phyloP scores from a whole-genome alignment of 225 moss, liverwort and hornwort genomes.

The Sphagnum tenellum region DNA sequence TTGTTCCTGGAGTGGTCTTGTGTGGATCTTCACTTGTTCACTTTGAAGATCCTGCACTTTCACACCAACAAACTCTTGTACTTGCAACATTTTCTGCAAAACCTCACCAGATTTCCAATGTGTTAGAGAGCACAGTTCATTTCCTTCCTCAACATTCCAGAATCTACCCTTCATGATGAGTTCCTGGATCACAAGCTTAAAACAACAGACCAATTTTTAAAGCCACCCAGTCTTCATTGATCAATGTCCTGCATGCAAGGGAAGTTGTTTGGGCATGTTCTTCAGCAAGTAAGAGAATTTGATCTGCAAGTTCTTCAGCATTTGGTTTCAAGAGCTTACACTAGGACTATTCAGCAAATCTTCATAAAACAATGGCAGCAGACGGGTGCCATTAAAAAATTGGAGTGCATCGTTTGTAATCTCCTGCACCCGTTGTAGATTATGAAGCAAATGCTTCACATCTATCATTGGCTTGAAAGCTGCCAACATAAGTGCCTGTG shows the following conservation, averaged over 20 bases:
- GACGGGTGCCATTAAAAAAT: slow-evolving; percentile 45
- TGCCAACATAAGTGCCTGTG: slow-evolving; percentile 52
- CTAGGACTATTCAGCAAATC: slow-evolving; percentile 37
- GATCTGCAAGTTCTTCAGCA: no score
- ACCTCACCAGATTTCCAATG: background rate
- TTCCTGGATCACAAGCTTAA: no score
- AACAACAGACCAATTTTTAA: no score
- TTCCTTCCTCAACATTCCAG: no score
- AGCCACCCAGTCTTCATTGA: background rate
- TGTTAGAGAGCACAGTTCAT: background rate
- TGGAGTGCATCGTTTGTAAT: slow-evolving; percentile 32
- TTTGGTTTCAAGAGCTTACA: slow-evolving; percentile 9
- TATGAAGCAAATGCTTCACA: slow-evolving; percentile 21
- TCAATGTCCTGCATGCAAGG: background rate
- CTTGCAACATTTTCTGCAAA: slow-evolving; percentile 28
- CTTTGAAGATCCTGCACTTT: slow-evolving; percentile 29
- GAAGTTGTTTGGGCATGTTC: background rate
- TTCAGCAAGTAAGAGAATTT: no score
- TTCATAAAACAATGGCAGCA: slow-evolving; percentile 41
- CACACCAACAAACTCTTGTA: slow-evolving; percentile 46
- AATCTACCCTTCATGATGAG: no score
- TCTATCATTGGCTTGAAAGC: slow-evolving; percentile 43
- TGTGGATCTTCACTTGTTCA: slow-evolving; percentile 61
- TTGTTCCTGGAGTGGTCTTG: slow-evolving; percentile 31
- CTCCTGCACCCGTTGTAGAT: slow-evolving; percentile 39